A percentile compares a stretch with the other conserved stretches of the same genome.
phyloP scores from a whole-genome alignment of 2,329 filamentous ascomycete genomes.

The Tolypocladium capitatum region DNA sequence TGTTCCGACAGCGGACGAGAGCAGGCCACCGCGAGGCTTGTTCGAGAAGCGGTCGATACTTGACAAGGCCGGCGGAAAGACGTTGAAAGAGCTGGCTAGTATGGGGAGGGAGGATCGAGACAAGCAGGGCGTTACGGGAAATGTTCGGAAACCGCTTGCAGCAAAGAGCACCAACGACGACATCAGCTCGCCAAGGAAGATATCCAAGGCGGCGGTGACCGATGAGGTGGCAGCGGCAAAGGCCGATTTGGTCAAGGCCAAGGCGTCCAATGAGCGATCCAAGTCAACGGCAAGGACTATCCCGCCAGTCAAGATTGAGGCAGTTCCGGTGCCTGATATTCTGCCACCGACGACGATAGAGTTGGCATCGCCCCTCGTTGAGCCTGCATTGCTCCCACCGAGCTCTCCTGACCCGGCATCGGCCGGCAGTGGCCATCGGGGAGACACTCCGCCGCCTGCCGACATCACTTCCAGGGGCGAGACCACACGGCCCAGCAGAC shows the following conservation, averaged over 20 bases:
- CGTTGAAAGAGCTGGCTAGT: slow-evolving; percentile 31
- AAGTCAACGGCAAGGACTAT: slow-evolving; percentile 16
- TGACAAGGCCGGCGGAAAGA: slow-evolving; percentile 25
- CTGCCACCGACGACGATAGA: slow-evolving; percentile 8
- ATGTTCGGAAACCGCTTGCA: slow-evolving; percentile 34
- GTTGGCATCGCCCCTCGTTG: slow-evolving; percentile 18
- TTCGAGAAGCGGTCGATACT: slow-evolving; percentile 16
- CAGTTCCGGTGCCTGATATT: slow-evolving; percentile 6
- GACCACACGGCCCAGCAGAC: slow-evolving; percentile 50
- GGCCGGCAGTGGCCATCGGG: slow-evolving; percentile 17
- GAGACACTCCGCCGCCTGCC: slow-evolving; percentile 46
- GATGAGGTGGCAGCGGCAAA: slow-evolving; percentile 29
- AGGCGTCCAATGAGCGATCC: slow-evolving; percentile 10
- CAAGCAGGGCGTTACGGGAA: slow-evolving; percentile 13
- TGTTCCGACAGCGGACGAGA: slow-evolving; percentile 1
- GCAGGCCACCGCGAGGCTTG: slow-evolving; percentile 1
- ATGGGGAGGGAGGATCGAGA: slow-evolving; percentile 27
- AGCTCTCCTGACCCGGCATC: slow-evolving; percentile 34
- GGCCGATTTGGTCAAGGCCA: slow-evolving; percentile 18
- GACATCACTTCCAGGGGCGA: slow-evolving; percentile 43
- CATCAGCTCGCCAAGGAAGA: slow-evolving; percentile 45
- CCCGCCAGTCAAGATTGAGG: slow-evolving; percentile 9
- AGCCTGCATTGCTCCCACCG: slow-evolving; percentile 30
- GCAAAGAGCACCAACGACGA: slow-evolving; percentile 49
- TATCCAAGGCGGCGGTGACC: slow-evolving; percentile 15